Evolutionary conservation across 176 grass and related monocot species (phyloP).

Genomic region (Olyra latifolia): DNA sequence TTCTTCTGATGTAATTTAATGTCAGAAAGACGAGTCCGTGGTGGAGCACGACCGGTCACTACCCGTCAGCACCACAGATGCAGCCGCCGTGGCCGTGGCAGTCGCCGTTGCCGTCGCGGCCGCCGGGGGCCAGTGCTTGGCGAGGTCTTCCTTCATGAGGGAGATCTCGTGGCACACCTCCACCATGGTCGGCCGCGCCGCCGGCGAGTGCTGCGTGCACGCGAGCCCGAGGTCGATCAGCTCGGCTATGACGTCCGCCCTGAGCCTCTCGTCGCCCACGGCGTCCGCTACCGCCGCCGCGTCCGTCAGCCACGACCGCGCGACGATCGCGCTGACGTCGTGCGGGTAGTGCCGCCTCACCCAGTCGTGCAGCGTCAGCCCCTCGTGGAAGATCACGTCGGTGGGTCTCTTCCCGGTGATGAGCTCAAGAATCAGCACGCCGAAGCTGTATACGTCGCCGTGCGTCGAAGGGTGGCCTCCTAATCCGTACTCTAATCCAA

Average conservation of each 20-base stretch:
- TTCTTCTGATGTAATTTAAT: neutral
- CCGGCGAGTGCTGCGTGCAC: conserved; percentile 71
- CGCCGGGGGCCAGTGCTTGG: conserved; percentile 14
- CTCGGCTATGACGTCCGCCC: conserved; percentile 43
- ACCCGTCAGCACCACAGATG: conserved; percentile 30
- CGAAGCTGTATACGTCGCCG: conserved; percentile 95
- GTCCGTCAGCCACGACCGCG: conserved; percentile 51
- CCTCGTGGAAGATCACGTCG: conserved; percentile 81
- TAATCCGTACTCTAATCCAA: conserved; percentile 79
- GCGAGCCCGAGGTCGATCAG: conserved; percentile 74
- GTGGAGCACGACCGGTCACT: conserved; percentile 37
- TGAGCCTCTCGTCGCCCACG: conserved; percentile 31
- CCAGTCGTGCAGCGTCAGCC: conserved; percentile 85
- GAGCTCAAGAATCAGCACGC: conserved; percentile 78
- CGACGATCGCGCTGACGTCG: conserved; percentile 48
- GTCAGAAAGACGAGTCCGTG: conserved; percentile 46
- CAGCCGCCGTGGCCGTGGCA: neutral
- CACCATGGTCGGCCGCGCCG: conserved; percentile 64
- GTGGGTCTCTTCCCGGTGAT: conserved; percentile 84
- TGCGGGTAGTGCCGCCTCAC: conserved; percentile 65
- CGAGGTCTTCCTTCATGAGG: conserved; percentile 72
- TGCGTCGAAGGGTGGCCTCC: conserved; percentile 73
- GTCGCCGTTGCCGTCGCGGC: neutral
- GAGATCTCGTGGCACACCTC: conserved; percentile 71
- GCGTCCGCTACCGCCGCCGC: neutral